Evolutionary conservation across 2,329 filamentous ascomycete species (phyloP).

Genomic region (Metarhizium album): DNA sequence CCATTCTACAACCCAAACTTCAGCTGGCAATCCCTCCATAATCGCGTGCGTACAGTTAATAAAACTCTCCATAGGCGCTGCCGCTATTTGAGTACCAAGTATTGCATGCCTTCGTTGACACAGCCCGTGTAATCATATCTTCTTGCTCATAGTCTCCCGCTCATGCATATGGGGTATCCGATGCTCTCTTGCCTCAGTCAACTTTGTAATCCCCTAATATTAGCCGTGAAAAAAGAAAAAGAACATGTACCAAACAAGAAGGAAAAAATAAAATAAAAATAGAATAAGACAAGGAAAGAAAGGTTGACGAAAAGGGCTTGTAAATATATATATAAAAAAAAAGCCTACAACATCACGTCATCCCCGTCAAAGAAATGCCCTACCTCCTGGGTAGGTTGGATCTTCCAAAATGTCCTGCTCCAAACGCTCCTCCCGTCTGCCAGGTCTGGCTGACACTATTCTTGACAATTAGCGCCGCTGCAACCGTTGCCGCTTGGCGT

Average conservation of each 20-base stretch:
- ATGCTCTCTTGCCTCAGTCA: neutral
- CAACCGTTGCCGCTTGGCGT: conserved; percentile 76
- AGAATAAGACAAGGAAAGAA: neutral
- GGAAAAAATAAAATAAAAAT: neutral
- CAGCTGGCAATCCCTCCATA: neutral
- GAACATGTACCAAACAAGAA: neutral
- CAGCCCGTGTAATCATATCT: neutral
- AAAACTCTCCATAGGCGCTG: neutral
- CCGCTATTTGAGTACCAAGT: neutral
- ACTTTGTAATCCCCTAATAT: neutral
- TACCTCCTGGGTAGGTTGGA: conserved; percentile 38
- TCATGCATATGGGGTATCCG: neutral
- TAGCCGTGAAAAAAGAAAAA: too few species aligned
- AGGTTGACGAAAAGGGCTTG: neutral
- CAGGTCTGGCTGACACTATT: conserved; percentile 65
- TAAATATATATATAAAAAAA: too few species aligned
- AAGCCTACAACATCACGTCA: neutral
- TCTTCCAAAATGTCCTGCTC: conserved; percentile 30
- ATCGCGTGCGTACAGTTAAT: neutral
- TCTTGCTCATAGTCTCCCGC: neutral
- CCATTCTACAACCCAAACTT: neutral
- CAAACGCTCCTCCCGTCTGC: conserved; percentile 29
- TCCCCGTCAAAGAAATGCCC: neutral
- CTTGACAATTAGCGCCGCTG: conserved; percentile 86
- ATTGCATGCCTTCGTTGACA: neutral